A percentile compares a stretch with the other conserved stretches of the same genome.
Evolutionary conservation across 768 basidiomycete genomes (phyloP).

Genomic region (Trichaptum fuscoviolaceum): DNA sequence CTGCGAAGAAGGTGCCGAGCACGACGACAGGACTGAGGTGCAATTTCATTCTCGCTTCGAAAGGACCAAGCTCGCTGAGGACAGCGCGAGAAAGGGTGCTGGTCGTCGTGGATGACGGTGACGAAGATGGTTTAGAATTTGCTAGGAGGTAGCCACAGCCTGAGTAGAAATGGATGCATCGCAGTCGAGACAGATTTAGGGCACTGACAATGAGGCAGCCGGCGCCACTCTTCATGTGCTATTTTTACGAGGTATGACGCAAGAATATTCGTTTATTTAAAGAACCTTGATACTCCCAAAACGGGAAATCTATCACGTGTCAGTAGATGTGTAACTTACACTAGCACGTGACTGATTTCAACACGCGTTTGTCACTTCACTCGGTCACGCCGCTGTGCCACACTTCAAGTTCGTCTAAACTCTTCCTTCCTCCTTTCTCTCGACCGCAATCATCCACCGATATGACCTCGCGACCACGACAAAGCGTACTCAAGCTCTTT

Average conservation of each 20-base stretch:
- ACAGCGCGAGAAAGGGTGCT: background rate
- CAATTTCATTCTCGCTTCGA: background rate
- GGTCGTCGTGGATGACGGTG: background rate
- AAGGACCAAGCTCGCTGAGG: background rate
- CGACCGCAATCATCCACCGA: background rate
- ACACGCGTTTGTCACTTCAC: background rate
- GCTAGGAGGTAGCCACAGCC: background rate
- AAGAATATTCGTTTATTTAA: too few relatives aligned
- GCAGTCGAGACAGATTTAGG: background rate
- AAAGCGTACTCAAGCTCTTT: background rate
- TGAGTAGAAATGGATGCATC: background rate
- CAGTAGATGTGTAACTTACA: too few relatives aligned
- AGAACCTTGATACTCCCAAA: too few relatives aligned
- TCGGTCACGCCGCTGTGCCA: background rate
- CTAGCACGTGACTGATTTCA: background rate
- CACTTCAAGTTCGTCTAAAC: background rate
- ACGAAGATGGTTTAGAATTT: background rate
- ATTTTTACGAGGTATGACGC: too few relatives aligned
- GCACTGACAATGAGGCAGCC: background rate
- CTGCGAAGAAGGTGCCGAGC: conserved; percentile 16
- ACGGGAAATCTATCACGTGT: too few relatives aligned
- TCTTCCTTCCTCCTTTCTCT: background rate
- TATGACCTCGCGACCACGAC: background rate
- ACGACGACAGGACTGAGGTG: conserved; percentile 13
- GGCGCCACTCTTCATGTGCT: too few relatives aligned